Conservation (phyloP, 495 filamentous ascomycete species). For the Penicillium paxilli region DNA sequence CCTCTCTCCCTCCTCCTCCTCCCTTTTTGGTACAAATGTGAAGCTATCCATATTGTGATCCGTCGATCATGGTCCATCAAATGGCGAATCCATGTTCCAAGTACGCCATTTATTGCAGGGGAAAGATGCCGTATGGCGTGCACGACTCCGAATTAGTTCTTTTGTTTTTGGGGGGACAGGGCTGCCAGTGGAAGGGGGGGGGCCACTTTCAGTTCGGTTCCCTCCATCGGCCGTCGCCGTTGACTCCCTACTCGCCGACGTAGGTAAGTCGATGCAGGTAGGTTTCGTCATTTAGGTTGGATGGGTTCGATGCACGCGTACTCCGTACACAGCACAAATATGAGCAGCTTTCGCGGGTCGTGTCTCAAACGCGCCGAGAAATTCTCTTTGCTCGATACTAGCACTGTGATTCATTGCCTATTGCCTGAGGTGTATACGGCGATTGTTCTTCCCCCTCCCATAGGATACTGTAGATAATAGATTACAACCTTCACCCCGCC, state of each 20-base stretch:
- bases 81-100: slow-evolving; percentile 1
- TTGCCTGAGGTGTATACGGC: too few relatives aligned
- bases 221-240: slow-evolving; percentile 15
- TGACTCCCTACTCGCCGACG: neutral
- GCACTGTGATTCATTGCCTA: too few relatives aligned
- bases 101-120: slow-evolving; percentile 13
- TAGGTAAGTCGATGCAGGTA: slow-evolving; percentile 3
- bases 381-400: too few relatives aligned
- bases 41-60: slow-evolving; percentile 1
- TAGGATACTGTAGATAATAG: neutral
- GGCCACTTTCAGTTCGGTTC: neutral
- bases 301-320: neutral
- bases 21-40: neutral
- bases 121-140: slow-evolving; percentile 1
- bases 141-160: slow-evolving; percentile 21
- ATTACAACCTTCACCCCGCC: neutral
- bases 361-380: neutral
- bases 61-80: neutral
- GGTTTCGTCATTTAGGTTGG: slow-evolving; percentile 7
- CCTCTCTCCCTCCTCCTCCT: neutral
- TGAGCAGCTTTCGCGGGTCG: neutral
- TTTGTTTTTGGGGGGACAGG: too few relatives aligned
- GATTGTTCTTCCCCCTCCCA: too few relatives aligned
- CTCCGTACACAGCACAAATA: neutral
- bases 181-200: too few relatives aligned